Percentiles rank a stretch among this genome's conserved stretches.
Conservation (phyloP, 495 filamentous ascomycete genomes). For the Alectoria sarmentosa region DNA sequence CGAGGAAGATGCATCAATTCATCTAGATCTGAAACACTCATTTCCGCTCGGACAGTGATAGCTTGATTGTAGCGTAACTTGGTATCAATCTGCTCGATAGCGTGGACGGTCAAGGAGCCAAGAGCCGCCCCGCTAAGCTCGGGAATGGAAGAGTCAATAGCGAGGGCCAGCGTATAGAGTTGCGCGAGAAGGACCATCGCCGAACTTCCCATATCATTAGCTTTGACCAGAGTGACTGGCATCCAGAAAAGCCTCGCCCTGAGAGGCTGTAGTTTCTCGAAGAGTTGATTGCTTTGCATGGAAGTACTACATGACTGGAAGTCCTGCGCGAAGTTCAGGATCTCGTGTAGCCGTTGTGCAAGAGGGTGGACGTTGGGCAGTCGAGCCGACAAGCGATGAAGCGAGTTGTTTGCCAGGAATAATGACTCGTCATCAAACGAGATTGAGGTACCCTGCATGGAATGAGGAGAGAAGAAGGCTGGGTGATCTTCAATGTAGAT, state of each 20-base stretch:
- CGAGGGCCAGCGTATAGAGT: constrained; percentile 80
- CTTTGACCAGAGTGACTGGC: constrained; percentile 64
- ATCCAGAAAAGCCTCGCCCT: constrained; percentile 95
- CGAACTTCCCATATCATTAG: constrained; percentile 36
- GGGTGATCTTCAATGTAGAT: constrained; percentile 68
- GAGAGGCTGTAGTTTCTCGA: constrained; percentile 77
- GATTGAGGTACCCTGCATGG: constrained; percentile 55
- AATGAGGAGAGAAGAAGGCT: constrained; percentile 40
- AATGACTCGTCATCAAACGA: constrained; percentile 61
- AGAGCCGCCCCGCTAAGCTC: constrained; percentile 85
- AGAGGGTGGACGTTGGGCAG: constrained; percentile 68
- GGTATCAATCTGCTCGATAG: constrained; percentile 71
- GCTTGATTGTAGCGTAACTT: constrained; percentile 36
- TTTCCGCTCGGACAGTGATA: constrained; percentile 16
- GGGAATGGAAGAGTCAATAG: constrained; percentile 84
- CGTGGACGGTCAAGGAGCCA: constrained; percentile 64
- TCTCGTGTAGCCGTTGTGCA: constrained; percentile 64
- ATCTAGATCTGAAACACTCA: constrained; percentile 22
- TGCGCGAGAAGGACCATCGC: constrained; percentile 65
- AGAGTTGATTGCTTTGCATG: constrained; percentile 57
- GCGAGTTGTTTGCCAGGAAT: constrained; percentile 55
- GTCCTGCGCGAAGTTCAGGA: constrained; percentile 73
- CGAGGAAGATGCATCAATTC: constrained; percentile 26
- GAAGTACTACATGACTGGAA: constrained; percentile 68
- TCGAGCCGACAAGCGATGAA: constrained; percentile 63